Percentiles rank a stretch among this genome's conserved stretches.
These are phyloP conservation scores for Aspergillus glaucus DNA, from an alignment of 2,329 filamentous ascomycete species.

Conservation along the genomic window DNA sequence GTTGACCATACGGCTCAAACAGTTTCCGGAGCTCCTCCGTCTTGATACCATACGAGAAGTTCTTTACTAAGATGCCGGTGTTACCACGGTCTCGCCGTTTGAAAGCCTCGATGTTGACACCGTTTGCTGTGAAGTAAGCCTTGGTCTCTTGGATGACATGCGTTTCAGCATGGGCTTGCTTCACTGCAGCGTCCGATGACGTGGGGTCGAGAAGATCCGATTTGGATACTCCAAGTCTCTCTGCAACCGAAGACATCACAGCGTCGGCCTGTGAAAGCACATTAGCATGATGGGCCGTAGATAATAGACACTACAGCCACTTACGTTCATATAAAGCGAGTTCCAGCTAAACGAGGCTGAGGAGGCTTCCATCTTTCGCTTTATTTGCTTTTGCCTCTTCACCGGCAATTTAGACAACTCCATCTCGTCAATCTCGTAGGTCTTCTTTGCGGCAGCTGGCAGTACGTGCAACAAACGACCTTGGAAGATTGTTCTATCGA, in stretches of 20 bases:
- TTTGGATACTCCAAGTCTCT: conserved; percentile 82
- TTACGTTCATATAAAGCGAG: conserved; percentile 94
- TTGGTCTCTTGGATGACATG: conserved; percentile 96
- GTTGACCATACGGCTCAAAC: conserved; percentile 78
- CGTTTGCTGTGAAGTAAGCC: conserved; percentile 78
- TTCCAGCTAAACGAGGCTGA: conserved; percentile 92
- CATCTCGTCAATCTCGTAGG: conserved; percentile 78
- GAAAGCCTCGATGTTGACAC: conserved; percentile 88
- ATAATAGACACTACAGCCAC: conserved; percentile 6
- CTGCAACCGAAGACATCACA: conserved; percentile 82
- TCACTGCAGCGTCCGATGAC: conserved; percentile 86
- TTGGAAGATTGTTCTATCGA: conserved; percentile 84
- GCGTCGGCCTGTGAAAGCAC: conserved; percentile 56
- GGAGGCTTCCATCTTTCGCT: conserved; percentile 72
- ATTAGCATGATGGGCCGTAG: conserved; percentile 13
- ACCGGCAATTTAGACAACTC: conserved; percentile 83
- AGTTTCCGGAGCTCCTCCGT: conserved; percentile 70
- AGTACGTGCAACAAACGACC: conserved; percentile 87
- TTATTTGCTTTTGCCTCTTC: conserved; percentile 89
- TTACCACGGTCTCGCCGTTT: conserved; percentile 79
- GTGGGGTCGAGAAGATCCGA: conserved; percentile 91
- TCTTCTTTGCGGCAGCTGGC: conserved; percentile 74
- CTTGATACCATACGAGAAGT: conserved; percentile 79
- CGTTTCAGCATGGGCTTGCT: conserved; percentile 94
- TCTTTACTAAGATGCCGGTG: conserved; percentile 84